Base-by-base conservation (phyloP, 768 basidiomycete species). In the Calvatia gigantea region DNA sequence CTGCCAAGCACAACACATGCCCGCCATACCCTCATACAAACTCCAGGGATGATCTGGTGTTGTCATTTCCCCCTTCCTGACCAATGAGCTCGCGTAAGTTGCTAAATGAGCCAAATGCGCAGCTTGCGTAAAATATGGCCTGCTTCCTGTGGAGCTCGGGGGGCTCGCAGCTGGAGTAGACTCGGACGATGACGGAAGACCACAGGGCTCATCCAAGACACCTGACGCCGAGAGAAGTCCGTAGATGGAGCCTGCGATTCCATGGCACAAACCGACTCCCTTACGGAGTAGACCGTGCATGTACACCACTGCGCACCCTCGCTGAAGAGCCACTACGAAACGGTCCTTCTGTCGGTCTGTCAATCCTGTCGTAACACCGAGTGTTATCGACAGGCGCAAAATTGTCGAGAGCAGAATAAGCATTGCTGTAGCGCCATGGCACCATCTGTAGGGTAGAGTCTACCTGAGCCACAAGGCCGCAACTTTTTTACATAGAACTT, bases 201-300 rank as follows among this genome's bases (percentile, higher is more conserved):
- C 31, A 21, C 6, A 27, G 19, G 59, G 59, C 38, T 61, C 61
- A 42, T 77, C 76, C n/a, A 81, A 67, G 1, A 69, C 74, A 43
- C 76, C 72, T 0, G 80, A 76, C 1, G 71, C 74, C 0, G 79
- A 74, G 19, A 85, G 70, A 8, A 84, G 71, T 2, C 79, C 78
- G 56, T 75, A 82, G 5, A 82, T 74, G n/a, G 70, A 76, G 2
- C 83, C 82, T 7, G 72, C 79, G 4, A 79, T 73, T 4, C 83
- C 83, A 58, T 85, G 82, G 61, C 83, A 85, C 9, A 84, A 68
- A 0, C 83, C 82, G n/a, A 83, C 67, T 9, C 83, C 83, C 63
- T 84, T 85, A 3, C 72, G 72, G 15, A 83, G 71, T 6, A 83
- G 61, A 0, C 83, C 83, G 5, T 69, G 71, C 7, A 67, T 61